A percentile compares a stretch with the other conserved stretches of the same genome.
Evolutionary conservation across 2,329 filamentous ascomycete genomes (phyloP).

Genomic region (Sarocladium oryzae): DNA sequence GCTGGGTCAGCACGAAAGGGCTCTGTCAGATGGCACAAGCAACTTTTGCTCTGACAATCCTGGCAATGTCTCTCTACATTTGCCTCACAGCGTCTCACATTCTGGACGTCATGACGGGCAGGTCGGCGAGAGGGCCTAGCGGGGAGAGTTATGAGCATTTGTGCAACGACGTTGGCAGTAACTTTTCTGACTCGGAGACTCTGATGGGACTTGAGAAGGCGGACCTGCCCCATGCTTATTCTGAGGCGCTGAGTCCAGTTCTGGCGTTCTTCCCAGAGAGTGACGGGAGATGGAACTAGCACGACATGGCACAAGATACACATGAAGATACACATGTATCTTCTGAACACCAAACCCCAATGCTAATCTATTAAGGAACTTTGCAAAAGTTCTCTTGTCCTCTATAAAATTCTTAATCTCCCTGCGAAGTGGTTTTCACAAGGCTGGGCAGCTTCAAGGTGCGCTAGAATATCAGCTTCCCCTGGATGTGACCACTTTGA

Average conservation of each 20-base stretch:
- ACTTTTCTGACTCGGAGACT: conserved; percentile 11
- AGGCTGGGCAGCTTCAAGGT: no score
- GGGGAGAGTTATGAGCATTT: not conserved
- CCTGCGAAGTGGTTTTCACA: no score
- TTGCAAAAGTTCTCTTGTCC: no score
- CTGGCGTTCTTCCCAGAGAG: conserved; percentile 24
- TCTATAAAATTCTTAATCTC: no score
- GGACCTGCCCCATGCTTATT: conserved; percentile 8
- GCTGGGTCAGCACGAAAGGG: conserved; percentile 13
- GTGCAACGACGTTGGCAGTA: not conserved
- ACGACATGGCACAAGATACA: no score
- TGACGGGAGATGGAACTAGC: not conserved
- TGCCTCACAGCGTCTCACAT: not conserved
- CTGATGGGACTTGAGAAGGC: not conserved
- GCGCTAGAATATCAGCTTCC: no score
- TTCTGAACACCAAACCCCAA: no score
- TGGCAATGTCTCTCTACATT: conserved; percentile 16
- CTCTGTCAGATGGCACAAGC: conserved; percentile 19
- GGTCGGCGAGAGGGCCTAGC: not conserved
- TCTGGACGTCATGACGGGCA: not conserved
- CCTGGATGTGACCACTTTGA: no score
- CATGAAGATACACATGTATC: not conserved
- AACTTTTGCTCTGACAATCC: conserved; percentile 15
- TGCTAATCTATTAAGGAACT: no score
- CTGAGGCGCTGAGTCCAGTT: conserved; percentile 22